These are phyloP conservation scores for Myxozyma geophila DNA, from an alignment of 805 yeast species.

Conservation along the genomic window DNA sequence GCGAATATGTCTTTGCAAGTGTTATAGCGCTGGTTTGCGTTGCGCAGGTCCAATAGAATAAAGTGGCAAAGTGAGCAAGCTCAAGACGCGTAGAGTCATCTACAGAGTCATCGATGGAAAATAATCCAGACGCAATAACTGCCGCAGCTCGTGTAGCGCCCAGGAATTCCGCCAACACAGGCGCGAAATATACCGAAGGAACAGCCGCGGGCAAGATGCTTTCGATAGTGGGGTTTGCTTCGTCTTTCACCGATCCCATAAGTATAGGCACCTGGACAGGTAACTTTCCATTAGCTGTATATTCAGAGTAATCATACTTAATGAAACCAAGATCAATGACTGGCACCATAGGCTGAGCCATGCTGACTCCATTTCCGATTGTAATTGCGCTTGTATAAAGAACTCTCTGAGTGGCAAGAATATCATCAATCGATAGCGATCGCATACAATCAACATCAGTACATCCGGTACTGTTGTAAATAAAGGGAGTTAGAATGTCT, in stretches of 20 bases:
- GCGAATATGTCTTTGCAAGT: constrained; percentile 18
- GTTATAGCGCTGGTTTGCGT: constrained; percentile 31
- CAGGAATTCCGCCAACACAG: constrained; percentile 15
- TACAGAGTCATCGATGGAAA: constrained; percentile 8
- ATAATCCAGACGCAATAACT: constrained; percentile 18
- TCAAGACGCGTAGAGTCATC: constrained; percentile 25
- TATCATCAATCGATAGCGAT: not conserved
- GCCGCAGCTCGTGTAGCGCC: constrained; percentile 26
- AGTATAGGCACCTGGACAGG: constrained; percentile 38
- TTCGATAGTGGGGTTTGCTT: constrained; percentile 38
- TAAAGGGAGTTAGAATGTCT: constrained; percentile 12
- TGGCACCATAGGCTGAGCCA: constrained; percentile 40
- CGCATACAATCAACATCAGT: constrained; percentile 32
- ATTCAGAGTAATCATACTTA: constrained; percentile 31
- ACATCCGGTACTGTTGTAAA: constrained; percentile 27
- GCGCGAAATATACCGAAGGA: constrained; percentile 8
- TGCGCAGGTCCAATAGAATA: constrained; percentile 41
- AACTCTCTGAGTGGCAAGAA: constrained; percentile 25
- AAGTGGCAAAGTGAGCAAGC: constrained; percentile 33
- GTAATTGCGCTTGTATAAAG: constrained; percentile 13
- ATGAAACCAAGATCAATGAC: constrained; percentile 38
- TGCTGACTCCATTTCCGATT: constrained; percentile 24
- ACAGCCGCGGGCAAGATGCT: constrained; percentile 17
- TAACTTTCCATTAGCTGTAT: constrained; percentile 23
- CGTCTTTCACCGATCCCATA: constrained; percentile 40